These are phyloP conservation scores for Blepharisma stoltei DNA, from an alignment of 73 alveolate genomes.

Conservation along the genomic window DNA sequence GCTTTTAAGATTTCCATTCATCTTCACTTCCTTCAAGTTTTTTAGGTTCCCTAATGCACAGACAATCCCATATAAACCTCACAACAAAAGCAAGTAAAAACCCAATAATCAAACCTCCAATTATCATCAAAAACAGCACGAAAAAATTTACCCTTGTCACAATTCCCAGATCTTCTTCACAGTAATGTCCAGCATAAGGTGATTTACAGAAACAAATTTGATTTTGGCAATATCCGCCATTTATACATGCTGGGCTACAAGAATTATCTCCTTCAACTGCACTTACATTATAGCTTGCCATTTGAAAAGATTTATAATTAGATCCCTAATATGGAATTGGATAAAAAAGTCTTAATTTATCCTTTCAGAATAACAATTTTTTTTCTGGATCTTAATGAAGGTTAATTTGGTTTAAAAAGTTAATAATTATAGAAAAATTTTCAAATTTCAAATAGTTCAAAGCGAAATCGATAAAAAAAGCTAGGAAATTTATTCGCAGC, in stretches of 20 bases:
- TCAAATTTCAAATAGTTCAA: no score
- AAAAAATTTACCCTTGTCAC: neutral
- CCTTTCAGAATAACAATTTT: no score
- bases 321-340: no score
- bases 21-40: neutral
- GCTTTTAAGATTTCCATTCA: slow-evolving; percentile 46
- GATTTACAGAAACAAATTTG: neutral
- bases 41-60: neutral
- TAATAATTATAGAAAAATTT: no score
- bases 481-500: no score
- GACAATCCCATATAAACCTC: neutral
- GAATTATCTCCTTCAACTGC: slow-evolving; percentile 4
- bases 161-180: neutral
- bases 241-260: slow-evolving; percentile 1
- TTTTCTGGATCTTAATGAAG: no score
- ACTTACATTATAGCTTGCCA: neutral
- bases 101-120: neutral
- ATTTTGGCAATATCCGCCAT: neutral
- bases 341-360: no score
- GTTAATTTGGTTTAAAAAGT: no score
- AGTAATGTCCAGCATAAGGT: neutral
- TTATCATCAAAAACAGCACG: neutral
- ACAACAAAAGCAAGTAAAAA: neutral
- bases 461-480: no score
- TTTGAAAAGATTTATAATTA: no score